phyloP scores from a whole-genome alignment of 164 flowering plant species.

The Kingdonia uniflora region DNA sequence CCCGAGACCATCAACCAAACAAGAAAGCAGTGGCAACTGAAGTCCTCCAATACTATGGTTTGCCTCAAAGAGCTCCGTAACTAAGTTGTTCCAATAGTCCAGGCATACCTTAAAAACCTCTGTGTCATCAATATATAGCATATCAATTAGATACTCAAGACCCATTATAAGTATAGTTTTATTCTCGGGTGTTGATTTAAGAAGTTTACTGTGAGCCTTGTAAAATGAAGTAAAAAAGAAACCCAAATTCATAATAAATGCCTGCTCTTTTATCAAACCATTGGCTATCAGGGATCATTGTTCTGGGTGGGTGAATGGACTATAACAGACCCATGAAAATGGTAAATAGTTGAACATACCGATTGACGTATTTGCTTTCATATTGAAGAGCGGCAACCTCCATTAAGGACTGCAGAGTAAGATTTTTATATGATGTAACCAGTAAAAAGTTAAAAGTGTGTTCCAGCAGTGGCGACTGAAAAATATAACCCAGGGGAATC shows the following conservation, averaged over 20 bases:
- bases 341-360: no score
- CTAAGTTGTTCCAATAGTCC: slow-evolving; percentile 94
- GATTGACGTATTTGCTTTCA: slow-evolving; percentile 72
- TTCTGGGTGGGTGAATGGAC: slow-evolving; percentile 62
- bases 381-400: slow-evolving; percentile 93
- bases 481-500: slow-evolving; percentile 97
- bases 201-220: slow-evolving; percentile 78
- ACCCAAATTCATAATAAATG: slow-evolving; percentile 90
- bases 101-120: slow-evolving; percentile 93
- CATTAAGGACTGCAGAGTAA: slow-evolving; percentile 84
- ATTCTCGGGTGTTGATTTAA: no score
- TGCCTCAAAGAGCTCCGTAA: slow-evolving; percentile 81
- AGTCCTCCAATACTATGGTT: no score
- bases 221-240: slow-evolving; percentile 89
- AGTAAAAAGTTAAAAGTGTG: slow-evolving; percentile 82
- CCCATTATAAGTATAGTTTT: no score
- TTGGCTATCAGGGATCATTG: slow-evolving; percentile 82
- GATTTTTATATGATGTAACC: slow-evolving; percentile 74
- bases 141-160: no score
- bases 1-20: slow-evolving; percentile 78
- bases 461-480: slow-evolving; percentile 94
- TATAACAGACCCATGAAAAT: slow-evolving; percentile 88
- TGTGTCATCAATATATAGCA: slow-evolving; percentile 93
- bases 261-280: slow-evolving; percentile 90
- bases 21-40: slow-evolving; percentile 56